Evolutionary conservation across 306 rosid species (phyloP), one percentile per base, ranked within the genome.

Genomic region (Cotoneaster glaucophyllus): DNA sequence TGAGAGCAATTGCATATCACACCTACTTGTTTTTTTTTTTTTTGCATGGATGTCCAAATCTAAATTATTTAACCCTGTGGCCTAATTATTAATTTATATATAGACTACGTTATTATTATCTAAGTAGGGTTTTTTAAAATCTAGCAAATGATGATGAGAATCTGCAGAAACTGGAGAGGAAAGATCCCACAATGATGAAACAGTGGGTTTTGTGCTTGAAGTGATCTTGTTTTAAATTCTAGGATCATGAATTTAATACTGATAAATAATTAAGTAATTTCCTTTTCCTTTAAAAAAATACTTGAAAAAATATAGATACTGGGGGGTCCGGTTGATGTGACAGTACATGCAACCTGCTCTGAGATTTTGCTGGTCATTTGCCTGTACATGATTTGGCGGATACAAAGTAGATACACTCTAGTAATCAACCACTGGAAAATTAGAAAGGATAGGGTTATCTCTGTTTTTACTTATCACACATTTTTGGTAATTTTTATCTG

Each of bases 301-400:
- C 31, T 64, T 3, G 6, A 24, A 37, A 64, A 64, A 64, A 17
- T 64, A n/a, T 17, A 50, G 8, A 50, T 24, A 67, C 8, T 34
- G 8, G 21, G 45, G 29, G 59, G 56, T 58, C 6, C 4, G 26
- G 17, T 0, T 62, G 77, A 74, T 61, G 69, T 41, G 77, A 74
- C 69, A 6, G 77, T 43, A 61, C 77, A 74, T 61, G 44, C 69
- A 74, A 73, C 43, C 44, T 61, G 24, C 57, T 74, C 65, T 64
- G 69, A 61, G 69, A 74, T 61, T 43, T 61, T 61, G 77, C 68
- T 61, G 77, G 57, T 57, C 43, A 31, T 18, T 67, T 57, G 53
- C 32, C 76, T 34, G 67, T 22, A 15, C 54, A 72, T 72, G 67
- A 62, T 74, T 74, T 61, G 77, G 44, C 8, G 54, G 54, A 17